Base-by-base conservation (phyloP, 768 basidiomycete genomes). In the Fibroporia radiculosa region DNA sequence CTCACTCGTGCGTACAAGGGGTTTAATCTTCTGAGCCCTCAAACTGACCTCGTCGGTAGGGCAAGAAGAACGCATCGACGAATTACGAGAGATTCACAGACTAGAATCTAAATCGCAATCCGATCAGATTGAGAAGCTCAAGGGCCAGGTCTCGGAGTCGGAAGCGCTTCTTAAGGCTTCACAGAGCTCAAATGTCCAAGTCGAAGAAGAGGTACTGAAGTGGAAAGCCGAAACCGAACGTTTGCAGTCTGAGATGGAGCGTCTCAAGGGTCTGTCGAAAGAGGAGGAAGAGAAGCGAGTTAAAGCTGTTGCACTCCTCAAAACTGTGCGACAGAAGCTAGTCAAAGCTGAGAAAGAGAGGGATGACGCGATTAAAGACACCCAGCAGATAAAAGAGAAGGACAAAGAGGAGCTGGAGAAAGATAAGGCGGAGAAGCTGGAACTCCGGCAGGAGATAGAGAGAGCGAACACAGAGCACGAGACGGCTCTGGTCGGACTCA, bases 231-330 rank as follows among this genome's bases (percentile, higher is more conserved):
- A 86, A 31, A 63, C 82, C 0, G 72, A 74, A 2, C 72, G 70
- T 14, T 66, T 92, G n/a, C 70, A 72, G 37, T 62, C 70, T 14
- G 88, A 96, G 45, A 62, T 83, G 1, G 73, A 80, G 37, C 75
- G 74, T 35, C 65, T 74, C 3, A 82, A 79, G 51, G 68, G 67
- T 16, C 44, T 69, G 8, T 83, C 80, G 4, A 96, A 89, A 61
- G 93, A 97, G 49, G 96, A 98, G 59, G 96, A 98, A 62, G 96
- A 99, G 65, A 98, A 99, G 65, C 80, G 95, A 11, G 78, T 82
- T 16, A 99, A 98, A 57, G 93, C 93, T 0, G 85, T 98, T 52
- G 84, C 82, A 40, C 66, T 97, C 22, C 69, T 99, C 46, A 97
- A 97, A 66, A 92, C 92, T 1, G 89, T 98, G n/a, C 70, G 96